Percentiles rank a stretch among this genome's conserved stretches.
Evolutionary conservation across 495 filamentous ascomycete species (phyloP).

Genomic region (Penicillium antarcticum): DNA sequence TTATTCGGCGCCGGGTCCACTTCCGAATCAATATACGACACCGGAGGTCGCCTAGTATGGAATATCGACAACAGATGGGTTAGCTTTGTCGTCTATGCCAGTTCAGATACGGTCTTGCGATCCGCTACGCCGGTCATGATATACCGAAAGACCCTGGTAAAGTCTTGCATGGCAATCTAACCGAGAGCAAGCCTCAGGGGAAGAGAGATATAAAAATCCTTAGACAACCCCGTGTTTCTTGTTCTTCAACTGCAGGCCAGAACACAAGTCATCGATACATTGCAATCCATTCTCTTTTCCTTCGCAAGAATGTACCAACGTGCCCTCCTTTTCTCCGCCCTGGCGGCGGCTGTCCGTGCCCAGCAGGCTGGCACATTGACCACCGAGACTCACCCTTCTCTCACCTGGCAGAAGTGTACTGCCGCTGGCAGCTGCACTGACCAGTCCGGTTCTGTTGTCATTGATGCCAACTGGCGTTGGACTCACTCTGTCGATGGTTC

Average conservation of each 20-base stretch:
- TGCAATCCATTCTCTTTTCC: conserved; percentile 8
- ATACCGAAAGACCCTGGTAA: conserved; percentile 2
- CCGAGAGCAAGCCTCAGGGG: not conserved
- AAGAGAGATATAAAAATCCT: conserved; percentile 23
- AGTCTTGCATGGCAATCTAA: conserved; percentile 1
- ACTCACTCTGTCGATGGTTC: conserved; percentile 48
- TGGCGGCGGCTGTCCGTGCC: conserved; percentile 25
- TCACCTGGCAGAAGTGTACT: conserved; percentile 57
- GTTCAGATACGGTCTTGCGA: conserved; percentile 20
- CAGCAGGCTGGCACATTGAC: conserved; percentile 58
- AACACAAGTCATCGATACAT: conserved; percentile 10
- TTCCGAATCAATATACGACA: conserved; percentile 19
- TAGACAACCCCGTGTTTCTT: not conserved
- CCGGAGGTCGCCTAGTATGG: conserved; percentile 14
- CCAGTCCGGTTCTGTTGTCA: conserved; percentile 50
- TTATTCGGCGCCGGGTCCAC: conserved; percentile 14
- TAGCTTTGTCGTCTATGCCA: conserved; percentile 18
- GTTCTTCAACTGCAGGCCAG: conserved; percentile 32
- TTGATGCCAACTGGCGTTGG: conserved; percentile 68
- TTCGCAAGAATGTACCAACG: conserved; percentile 31
- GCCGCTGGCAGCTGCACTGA: conserved; percentile 48
- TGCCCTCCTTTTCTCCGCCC: conserved; percentile 24
- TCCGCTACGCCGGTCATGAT: conserved; percentile 22
- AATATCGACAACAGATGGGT: conserved; percentile 12
- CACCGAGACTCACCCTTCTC: conserved; percentile 55